phyloP scores from a whole-genome alignment of 2,329 filamentous ascomycete genomes.

The Blumeriella jaapii region DNA sequence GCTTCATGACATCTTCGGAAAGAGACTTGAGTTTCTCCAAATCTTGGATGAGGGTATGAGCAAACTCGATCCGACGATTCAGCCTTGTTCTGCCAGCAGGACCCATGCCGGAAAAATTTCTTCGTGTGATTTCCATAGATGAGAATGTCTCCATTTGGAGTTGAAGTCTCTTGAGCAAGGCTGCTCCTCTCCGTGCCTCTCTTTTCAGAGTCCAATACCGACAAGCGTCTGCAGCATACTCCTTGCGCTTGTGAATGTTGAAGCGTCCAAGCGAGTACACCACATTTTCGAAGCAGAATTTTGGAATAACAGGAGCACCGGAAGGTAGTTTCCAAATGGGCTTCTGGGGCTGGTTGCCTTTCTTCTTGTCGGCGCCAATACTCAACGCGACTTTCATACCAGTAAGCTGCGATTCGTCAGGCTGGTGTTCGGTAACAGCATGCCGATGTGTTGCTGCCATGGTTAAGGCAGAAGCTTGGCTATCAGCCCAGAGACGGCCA shows the following conservation, averaged over 20 bases:
- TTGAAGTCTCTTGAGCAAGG: conserved; percentile 84
- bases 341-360: conserved; percentile 54
- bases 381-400: conserved; percentile 70
- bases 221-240: conserved; percentile 85
- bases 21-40: conserved; percentile 65
- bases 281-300: conserved; percentile 76
- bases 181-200: conserved; percentile 81
- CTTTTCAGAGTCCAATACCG: conserved; percentile 97
- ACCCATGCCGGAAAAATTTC: conserved; percentile 94
- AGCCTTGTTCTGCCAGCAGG: conserved; percentile 68
- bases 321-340: conserved; percentile 86
- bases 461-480: conserved; percentile 69
- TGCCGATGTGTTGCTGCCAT: conserved; percentile 62
- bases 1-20: conserved; percentile 57
- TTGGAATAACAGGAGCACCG: conserved; percentile 86
- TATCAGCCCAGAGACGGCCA: conserved; percentile 84
- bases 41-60: conserved; percentile 61
- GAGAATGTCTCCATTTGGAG: conserved; percentile 93
- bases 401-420: conserved; percentile 73
- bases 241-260: conserved; percentile 73
- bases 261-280: conserved; percentile 76
- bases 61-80: conserved; percentile 78
- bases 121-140: conserved; percentile 90
- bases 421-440: conserved; percentile 53
- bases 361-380: conserved; percentile 63